Conservation (phyloP, 768 basidiomycete genomes). For the Trametes gibbosa region DNA sequence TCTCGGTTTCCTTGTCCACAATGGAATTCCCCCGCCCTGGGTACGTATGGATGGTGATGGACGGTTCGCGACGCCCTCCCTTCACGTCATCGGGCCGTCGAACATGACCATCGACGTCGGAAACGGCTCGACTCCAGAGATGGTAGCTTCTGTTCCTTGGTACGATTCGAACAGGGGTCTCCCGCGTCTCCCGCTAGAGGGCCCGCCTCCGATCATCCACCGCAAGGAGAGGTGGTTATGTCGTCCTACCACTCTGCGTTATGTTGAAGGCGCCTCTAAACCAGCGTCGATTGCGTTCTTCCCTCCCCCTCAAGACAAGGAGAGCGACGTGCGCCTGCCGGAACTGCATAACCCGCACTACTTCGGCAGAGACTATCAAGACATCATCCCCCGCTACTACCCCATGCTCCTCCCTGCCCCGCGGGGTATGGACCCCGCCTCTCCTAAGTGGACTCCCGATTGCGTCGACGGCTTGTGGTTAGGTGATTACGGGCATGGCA, state of each 20-base stretch:
- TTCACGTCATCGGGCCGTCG: conserved; percentile 19
- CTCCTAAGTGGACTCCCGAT: conserved; percentile 14
- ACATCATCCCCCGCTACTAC: conserved; percentile 18
- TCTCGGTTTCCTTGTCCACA: conserved; percentile 5
- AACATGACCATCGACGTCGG: background rate
- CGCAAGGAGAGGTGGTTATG: background rate
- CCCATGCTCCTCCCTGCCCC: conserved; percentile 8
- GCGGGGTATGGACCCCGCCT: conserved; percentile 8
- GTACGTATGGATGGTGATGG: conserved; percentile 6
- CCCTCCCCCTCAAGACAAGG: background rate
- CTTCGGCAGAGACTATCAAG: background rate
- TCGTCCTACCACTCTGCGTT: background rate
- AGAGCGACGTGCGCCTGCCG: conserved; percentile 2
- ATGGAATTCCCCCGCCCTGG: conserved; percentile 5
- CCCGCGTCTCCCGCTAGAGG: conserved; percentile 11
- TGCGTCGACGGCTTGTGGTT: conserved; percentile 26
- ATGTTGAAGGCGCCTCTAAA: conserved; percentile 6
- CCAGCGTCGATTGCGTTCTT: conserved; percentile 18
- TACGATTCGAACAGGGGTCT: conserved; percentile 17
- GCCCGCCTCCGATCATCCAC: background rate
- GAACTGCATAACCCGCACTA: conserved; percentile 8
- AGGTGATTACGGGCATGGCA: conserved; percentile 26
- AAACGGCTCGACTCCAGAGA: conserved; percentile 4
- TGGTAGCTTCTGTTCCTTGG: conserved; percentile 14
- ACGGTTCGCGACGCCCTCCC: conserved; percentile 4